Percentiles rank a stretch among this genome's conserved stretches.
These are phyloP conservation scores for Leersia perrieri DNA, from an alignment of 176 grass and related monocot genomes.

Conservation along the genomic window DNA sequence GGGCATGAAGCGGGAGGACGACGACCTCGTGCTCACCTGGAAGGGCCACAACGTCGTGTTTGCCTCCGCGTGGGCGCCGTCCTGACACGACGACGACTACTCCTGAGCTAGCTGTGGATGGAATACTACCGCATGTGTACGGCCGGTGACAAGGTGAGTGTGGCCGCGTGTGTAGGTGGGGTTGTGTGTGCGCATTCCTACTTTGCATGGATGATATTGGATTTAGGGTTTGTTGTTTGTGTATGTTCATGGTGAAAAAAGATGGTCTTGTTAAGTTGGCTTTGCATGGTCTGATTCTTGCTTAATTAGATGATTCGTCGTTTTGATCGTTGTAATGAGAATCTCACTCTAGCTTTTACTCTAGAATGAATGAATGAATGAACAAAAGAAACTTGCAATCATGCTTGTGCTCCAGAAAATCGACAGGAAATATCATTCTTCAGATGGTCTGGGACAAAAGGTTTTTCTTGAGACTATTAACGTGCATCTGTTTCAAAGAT, in stretches of 20 bases:
- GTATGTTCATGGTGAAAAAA: constrained; percentile 51
- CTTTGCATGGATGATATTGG: constrained; percentile 20
- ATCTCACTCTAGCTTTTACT: background rate
- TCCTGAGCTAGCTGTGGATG: too few relatives aligned
- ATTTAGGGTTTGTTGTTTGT: constrained; percentile 47
- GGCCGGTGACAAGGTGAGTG: constrained; percentile 33
- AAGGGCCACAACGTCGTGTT: constrained; percentile 98
- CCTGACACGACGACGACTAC: too few relatives aligned
- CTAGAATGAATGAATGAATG: background rate
- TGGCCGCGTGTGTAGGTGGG: background rate
- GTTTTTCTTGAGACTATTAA: too few relatives aligned
- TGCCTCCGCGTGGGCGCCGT: constrained; percentile 75
- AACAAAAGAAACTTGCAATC: background rate
- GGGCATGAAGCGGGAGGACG: constrained; percentile 95
- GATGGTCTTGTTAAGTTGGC: constrained; percentile 28
- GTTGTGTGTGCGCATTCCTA: background rate
- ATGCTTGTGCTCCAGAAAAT: constrained; percentile 6
- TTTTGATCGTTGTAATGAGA: constrained; percentile 8
- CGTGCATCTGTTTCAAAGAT: too few relatives aligned
- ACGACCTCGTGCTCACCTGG: constrained; percentile 94
- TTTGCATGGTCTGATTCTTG: constrained; percentile 16
- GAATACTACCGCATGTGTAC: background rate
- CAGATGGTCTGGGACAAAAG: too few relatives aligned
- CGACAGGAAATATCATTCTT: background rate
- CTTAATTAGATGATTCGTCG: background rate